A percentile compares a stretch with the other conserved stretches of the same genome.
phyloP scores from a whole-genome alignment of 2,329 filamentous ascomycete genomes.

The Apiospora arundinis region DNA sequence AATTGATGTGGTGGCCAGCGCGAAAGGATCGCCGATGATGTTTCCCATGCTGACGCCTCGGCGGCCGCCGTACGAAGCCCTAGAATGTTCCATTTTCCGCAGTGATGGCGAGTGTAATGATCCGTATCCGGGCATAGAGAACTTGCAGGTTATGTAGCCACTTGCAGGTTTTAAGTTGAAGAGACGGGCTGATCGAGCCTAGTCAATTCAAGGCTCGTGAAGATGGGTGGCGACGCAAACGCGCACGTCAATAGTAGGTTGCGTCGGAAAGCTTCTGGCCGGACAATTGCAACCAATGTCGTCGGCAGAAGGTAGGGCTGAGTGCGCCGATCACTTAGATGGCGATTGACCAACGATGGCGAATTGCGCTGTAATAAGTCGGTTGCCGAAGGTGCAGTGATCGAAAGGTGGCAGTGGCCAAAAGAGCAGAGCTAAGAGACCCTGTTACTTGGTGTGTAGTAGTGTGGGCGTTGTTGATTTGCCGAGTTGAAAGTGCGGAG shows the following conservation, averaged over 20 bases:
- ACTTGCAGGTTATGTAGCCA: constrained; percentile 26
- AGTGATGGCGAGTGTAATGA: constrained; percentile 76
- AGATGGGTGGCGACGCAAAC: constrained; percentile 13
- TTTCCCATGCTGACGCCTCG: constrained; percentile 79
- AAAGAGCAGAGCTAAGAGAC: not conserved
- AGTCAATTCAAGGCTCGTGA: constrained; percentile 10
- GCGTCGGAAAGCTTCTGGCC: constrained; percentile 9
- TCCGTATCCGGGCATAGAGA: constrained; percentile 77
- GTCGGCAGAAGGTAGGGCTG: constrained; percentile 13
- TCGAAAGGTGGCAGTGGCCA: constrained; percentile 5
- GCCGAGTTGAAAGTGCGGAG: constrained; percentile 14
- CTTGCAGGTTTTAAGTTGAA: not conserved
- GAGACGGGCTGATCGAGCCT: not conserved
- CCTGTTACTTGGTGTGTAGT: not conserved
- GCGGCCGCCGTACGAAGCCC: constrained; percentile 56
- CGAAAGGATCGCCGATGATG: constrained; percentile 95
- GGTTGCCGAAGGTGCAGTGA: not conserved
- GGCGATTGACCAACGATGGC: not conserved
- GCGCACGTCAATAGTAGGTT: not conserved
- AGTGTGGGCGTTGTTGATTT: constrained; percentile 3
- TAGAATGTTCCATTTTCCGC: constrained; percentile 79
- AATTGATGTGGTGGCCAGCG: constrained; percentile 92
- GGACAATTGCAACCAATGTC: constrained; percentile 4
- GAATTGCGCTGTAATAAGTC: not conserved
- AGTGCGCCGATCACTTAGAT: constrained; percentile 4